These are phyloP conservation scores for Tetracladium maxilliforme DNA, from an alignment of 2,329 filamentous ascomycete species.

Conservation along the genomic window DNA sequence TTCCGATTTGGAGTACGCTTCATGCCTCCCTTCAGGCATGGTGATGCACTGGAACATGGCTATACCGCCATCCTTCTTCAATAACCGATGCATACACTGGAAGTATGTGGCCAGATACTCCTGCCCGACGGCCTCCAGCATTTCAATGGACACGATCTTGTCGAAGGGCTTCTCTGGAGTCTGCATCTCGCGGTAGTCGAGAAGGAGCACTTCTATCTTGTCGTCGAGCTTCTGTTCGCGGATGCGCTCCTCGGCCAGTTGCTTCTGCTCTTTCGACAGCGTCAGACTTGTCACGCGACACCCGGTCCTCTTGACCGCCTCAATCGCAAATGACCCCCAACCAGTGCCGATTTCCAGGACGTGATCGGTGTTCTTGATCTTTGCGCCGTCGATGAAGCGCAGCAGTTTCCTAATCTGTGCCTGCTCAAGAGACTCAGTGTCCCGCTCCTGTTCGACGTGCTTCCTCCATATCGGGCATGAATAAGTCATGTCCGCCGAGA, in stretches of 20 bases:
- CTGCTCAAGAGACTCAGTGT: constrained; percentile 47
- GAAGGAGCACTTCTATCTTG: constrained; percentile 47
- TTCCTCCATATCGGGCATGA: constrained; percentile 54
- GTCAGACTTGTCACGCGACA: constrained; percentile 58
- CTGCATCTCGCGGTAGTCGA: constrained; percentile 52
- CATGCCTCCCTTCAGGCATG: constrained; percentile 55
- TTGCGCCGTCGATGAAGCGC: constrained; percentile 49
- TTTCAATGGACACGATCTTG: constrained; percentile 63
- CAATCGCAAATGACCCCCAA: constrained; percentile 62
- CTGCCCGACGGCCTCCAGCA: constrained; percentile 60
- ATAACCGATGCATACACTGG: constrained; percentile 40
- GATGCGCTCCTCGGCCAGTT: constrained; percentile 50
- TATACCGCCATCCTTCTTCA: constrained; percentile 52
- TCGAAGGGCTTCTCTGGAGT: constrained; percentile 42
- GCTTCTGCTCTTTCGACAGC: constrained; percentile 54
- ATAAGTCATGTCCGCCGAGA: constrained; percentile 66
- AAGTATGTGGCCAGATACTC: constrained; percentile 58
- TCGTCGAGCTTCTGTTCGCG: constrained; percentile 40
- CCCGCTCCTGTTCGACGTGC: constrained; percentile 18
- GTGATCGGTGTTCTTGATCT: constrained; percentile 48
- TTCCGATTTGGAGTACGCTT: constrained; percentile 48
- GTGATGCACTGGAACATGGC: constrained; percentile 67
- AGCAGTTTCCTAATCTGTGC: constrained; percentile 55
- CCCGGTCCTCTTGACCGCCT: constrained; percentile 48
- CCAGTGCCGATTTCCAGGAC: constrained; percentile 64